phyloP scores from a whole-genome alignment of 441 rosid genomes.

The Syzygium malaccense region DNA sequence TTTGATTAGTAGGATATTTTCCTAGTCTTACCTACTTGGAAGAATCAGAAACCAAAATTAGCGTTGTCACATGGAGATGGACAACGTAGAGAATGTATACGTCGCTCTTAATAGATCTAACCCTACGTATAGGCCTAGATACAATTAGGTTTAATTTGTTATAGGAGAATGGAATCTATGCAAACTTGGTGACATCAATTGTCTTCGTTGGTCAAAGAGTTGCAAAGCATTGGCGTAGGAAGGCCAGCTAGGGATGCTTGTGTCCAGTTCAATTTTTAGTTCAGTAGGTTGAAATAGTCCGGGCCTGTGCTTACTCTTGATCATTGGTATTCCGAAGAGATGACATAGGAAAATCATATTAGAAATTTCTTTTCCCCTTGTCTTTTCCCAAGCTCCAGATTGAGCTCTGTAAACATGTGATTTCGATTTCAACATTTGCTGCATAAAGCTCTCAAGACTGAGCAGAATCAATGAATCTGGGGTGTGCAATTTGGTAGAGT shows the following conservation, averaged over 20 bases:
- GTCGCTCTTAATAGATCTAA: background rate
- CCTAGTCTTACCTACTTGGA: background rate
- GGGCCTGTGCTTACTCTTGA: background rate
- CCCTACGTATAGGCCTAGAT: background rate
- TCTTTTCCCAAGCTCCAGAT: background rate
- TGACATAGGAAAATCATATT: fast-evolving
- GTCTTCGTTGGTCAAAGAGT: background rate
- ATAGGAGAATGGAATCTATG: background rate
- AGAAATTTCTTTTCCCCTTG: background rate
- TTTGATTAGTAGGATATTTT: background rate
- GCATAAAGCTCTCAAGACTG: background rate
- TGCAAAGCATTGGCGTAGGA: background rate
- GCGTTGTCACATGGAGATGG: background rate
- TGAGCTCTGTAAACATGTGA: background rate
- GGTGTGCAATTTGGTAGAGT: background rate
- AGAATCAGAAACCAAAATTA: background rate
- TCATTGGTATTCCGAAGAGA: background rate
- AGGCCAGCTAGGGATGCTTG: background rate
- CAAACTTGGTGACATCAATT: background rate
- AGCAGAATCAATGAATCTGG: background rate
- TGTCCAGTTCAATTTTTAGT: background rate
- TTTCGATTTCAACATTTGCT: background rate
- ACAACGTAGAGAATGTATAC: background rate
- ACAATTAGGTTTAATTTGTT: background rate
- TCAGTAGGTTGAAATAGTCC: background rate